Percentiles rank a stretch among this genome's conserved stretches.
phyloP scores from a whole-genome alignment of 305 asterid species.

The Fraxinus dipetala region DNA sequence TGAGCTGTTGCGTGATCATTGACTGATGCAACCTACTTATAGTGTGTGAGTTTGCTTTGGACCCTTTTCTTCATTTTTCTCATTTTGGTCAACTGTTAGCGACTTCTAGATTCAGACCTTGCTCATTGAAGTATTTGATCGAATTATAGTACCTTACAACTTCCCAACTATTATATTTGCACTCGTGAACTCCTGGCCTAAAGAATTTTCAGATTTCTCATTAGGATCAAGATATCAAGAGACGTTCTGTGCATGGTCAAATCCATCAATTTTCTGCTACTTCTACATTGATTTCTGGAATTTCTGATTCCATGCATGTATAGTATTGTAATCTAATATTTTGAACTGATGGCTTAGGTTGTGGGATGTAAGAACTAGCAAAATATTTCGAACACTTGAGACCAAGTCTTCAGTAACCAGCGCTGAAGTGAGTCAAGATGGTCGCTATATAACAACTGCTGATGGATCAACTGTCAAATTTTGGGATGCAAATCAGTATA shows the following conservation, averaged over 20 bases:
- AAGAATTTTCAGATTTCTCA: not conserved
- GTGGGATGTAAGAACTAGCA: slow-evolving; percentile 93
- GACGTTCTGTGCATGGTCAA: not conserved
- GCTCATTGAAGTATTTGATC: not conserved
- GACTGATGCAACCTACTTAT: not conserved
- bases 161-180: not conserved
- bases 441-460: slow-evolving; percentile 86
- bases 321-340: not conserved
- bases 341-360: slow-evolving; percentile 45
- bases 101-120: not conserved
- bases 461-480: slow-evolving; percentile 86
- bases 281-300: not conserved
- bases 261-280: not conserved
- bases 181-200: not conserved
- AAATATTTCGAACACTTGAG: slow-evolving; percentile 80
- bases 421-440: slow-evolving; percentile 96
- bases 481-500: slow-evolving; percentile 98
- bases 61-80: not conserved
- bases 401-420: slow-evolving; percentile 84
- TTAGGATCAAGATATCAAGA: not conserved
- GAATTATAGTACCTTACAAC: not conserved
- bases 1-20: not conserved
- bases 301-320: not conserved
- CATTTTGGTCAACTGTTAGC: not conserved
- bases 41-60: not conserved